phyloP scores from a whole-genome alignment of 345 rosid species.

The Arabidopsis thaliana region TAIR10.1 NC_003070.9:21492001-21492500 shows the following conservation, averaged over 20 bases:
- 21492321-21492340: slow-evolving; percentile 18
- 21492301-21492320: not conserved
- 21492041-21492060: not conserved
- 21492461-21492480: slow-evolving; percentile 82
- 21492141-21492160: slow-evolving; percentile 80
- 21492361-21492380: slow-evolving; percentile 21
- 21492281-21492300: slow-evolving; percentile 8
- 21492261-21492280: not conserved
- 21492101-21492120: slow-evolving; percentile 96
- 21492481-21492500: slow-evolving; percentile 94
- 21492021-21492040: not conserved
- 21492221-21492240: slow-evolving; percentile 11
- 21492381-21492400: not conserved
- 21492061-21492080: slow-evolving; percentile 84
- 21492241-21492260: not conserved
- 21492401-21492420: not conserved
- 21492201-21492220: slow-evolving; percentile 12
- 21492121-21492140: slow-evolving; percentile 85
- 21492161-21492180: slow-evolving; percentile 22
- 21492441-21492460: slow-evolving; percentile 83
- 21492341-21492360: slow-evolving; percentile 26
- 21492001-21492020: not conserved
- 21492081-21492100: slow-evolving; percentile 93
- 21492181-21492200: slow-evolving; percentile 6
- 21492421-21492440: slow-evolving; percentile 43